Evolutionary conservation across 495 filamentous ascomycete species (phyloP), one percentile per base, ranked within the genome.

Genomic region (Letharia columbiana): DNA sequence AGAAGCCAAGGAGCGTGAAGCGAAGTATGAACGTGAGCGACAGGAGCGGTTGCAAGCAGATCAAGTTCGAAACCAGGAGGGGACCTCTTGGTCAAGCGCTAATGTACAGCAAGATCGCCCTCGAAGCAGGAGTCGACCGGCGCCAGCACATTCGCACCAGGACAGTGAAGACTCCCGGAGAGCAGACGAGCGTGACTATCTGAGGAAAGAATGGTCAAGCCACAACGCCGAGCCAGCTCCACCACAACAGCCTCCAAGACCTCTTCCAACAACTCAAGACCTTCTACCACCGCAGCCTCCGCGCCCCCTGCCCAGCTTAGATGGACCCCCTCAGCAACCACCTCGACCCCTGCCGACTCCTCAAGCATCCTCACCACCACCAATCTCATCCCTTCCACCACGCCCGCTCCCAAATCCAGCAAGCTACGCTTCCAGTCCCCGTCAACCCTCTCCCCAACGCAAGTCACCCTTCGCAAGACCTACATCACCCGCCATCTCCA

Each of bases 1-100:
- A 72, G 79, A 86, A 67, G 94, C 94, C 4, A 89, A 92, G 67
- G 86, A 93, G 68, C 86, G 94, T 13, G 94, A 98, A 72, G 82
- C 81, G 49, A 82, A 91, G 72, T 98, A 97, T 71, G 84, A 96
- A 74, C 81, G 80, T 50, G 91, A 92, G 73, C 85, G 92, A 56
- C 86, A 92, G 73, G 86, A 81, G 47, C 82, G 83, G 28, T 70
- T 77, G 37, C 72, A 73, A 66, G 72, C 72, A 65, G 67, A 71
- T 69, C 56, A 61, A 50, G 63, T 64, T 40, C 72, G 69, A 61
- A 58, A 74, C 52, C 62, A 76, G 56, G 72, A 73, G 63, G 41
- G 73, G 13, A 35, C 54, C 5, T 61, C 66, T 23, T 66, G 69
- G 31, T 47, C 67, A 42, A 77, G 76, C 15, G 73, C 75, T 40